Evolutionary conservation across 306 rosid species (phyloP).

Genomic region (Castanospermum australe): DNA sequence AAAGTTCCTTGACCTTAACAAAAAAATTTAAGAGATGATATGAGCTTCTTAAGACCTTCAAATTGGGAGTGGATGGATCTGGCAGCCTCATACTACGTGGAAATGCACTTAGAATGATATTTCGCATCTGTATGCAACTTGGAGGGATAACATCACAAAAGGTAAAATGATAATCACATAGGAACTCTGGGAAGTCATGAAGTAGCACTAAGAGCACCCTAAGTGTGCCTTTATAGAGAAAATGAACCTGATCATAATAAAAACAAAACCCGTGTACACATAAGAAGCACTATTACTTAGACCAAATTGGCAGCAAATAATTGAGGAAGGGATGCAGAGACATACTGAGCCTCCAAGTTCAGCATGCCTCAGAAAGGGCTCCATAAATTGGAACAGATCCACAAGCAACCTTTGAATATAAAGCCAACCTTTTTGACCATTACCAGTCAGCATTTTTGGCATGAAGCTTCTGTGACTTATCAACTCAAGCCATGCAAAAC

Average conservation of each 20-base stretch:
- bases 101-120: constrained; percentile 94
- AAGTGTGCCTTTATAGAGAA: constrained; percentile 91
- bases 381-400: constrained; percentile 92
- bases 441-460: constrained; percentile 93
- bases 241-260: constrained; percentile 57
- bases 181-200: constrained; percentile 95
- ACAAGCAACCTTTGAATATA: constrained; percentile 85
- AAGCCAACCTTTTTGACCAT: constrained; percentile 95
- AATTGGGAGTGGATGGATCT: constrained; percentile 90
- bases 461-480: constrained; percentile 93
- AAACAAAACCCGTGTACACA: not conserved
- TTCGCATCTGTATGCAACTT: constrained; percentile 97
- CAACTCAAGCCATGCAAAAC: constrained; percentile 99
- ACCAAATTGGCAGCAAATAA: constrained; percentile 7
- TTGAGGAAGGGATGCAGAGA: constrained; percentile 12
- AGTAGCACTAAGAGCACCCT: constrained; percentile 95
- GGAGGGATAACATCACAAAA: constrained; percentile 98
- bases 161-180: constrained; percentile 94
- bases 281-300: not conserved
- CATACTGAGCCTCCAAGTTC: constrained; percentile 87
- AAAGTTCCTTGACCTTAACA: not conserved
- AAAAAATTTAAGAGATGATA: not conserved
- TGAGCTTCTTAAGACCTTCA: constrained; percentile 57
- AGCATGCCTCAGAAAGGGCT: constrained; percentile 95
- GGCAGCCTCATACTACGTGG: constrained; percentile 99